A percentile compares a stretch with the other conserved stretches of the same genome.
Evolutionary conservation across 2,329 filamentous ascomycete genomes (phyloP).

Genomic region (Talaromyces sp.): DNA sequence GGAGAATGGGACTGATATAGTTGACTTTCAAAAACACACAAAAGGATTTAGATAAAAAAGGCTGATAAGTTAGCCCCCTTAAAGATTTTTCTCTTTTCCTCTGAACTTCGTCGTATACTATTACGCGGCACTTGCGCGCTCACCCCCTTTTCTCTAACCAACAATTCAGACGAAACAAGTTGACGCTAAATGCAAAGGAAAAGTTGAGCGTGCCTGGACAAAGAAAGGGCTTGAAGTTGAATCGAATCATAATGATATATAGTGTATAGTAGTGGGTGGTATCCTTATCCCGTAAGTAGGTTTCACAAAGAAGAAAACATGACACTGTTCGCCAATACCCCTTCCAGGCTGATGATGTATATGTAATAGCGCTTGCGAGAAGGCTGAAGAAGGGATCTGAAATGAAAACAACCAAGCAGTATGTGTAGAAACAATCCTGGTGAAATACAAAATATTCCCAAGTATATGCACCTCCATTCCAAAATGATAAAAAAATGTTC

Average conservation of each 20-base stretch:
- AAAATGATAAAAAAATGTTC: not conserved
- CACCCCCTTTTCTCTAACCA: not conserved
- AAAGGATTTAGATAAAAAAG: not conserved
- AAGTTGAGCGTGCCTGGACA: not conserved
- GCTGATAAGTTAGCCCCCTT: not conserved
- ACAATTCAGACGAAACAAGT: not conserved
- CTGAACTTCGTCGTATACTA: not conserved
- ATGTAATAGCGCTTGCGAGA: not conserved
- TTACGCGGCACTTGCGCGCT: not conserved
- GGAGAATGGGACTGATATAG: not conserved
- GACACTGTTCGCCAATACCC: slow-evolving; percentile 8
- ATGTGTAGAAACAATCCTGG: slow-evolving; percentile 15
- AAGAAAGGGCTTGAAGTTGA: not conserved
- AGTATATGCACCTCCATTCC: slow-evolving; percentile 19
- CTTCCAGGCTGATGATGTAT: slow-evolving; percentile 3
- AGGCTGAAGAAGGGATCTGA: not conserved
- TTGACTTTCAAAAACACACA: not conserved
- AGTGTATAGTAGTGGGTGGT: not conserved
- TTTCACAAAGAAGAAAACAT: not conserved
- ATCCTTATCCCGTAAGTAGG: not conserved
- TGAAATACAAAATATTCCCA: slow-evolving; percentile 17
- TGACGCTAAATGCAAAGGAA: not conserved
- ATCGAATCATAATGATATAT: not conserved
- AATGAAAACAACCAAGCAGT: slow-evolving; percentile 12
- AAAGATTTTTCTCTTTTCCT: not conserved